A percentile compares a stretch with the other conserved stretches of the same genome.
These are phyloP conservation scores for Pseudevernia furfuracea DNA, from an alignment of 495 filamentous ascomycete species.

Conservation along the genomic window DNA sequence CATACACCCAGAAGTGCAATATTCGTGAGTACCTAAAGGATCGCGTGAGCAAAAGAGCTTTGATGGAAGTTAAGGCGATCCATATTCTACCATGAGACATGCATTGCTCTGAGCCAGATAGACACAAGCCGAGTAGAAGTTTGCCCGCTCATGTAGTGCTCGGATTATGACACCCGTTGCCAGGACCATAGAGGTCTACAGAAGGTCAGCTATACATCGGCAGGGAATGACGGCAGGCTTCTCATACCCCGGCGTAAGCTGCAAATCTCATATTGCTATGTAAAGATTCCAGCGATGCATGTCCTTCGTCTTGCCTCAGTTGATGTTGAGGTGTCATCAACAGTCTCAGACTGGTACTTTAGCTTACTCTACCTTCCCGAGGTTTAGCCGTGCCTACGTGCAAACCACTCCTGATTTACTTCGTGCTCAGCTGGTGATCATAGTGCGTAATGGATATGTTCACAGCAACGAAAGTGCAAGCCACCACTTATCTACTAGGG, in stretches of 20 bases:
- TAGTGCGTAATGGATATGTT: slow-evolving; percentile 31
- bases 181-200: slow-evolving; percentile 64
- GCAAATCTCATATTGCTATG: slow-evolving; percentile 42
- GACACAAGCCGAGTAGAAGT: slow-evolving; percentile 95
- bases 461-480: slow-evolving; percentile 64
- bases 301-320: background rate
- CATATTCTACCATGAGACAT: slow-evolving; percentile 68
- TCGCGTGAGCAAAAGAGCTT: slow-evolving; percentile 1
- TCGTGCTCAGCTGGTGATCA: background rate
- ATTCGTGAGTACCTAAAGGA: slow-evolving; percentile 73
- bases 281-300: background rate
- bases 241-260: slow-evolving; percentile 45
- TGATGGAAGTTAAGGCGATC: background rate
- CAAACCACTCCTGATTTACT: too few relatives aligned
- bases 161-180: slow-evolving; percentile 76
- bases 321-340: background rate
- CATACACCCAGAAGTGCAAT: slow-evolving; percentile 69
- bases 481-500: slow-evolving; percentile 74
- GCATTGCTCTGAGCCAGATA: slow-evolving; percentile 93
- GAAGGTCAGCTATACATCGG: background rate
- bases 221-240: background rate
- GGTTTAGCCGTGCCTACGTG: background rate
- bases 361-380: background rate
- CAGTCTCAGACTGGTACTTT: too few relatives aligned
- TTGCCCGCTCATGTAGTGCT: slow-evolving; percentile 87